These are phyloP conservation scores for Erysiphe pulchra DNA, from an alignment of 2,329 filamentous ascomycete genomes.

Conservation along the genomic window DNA sequence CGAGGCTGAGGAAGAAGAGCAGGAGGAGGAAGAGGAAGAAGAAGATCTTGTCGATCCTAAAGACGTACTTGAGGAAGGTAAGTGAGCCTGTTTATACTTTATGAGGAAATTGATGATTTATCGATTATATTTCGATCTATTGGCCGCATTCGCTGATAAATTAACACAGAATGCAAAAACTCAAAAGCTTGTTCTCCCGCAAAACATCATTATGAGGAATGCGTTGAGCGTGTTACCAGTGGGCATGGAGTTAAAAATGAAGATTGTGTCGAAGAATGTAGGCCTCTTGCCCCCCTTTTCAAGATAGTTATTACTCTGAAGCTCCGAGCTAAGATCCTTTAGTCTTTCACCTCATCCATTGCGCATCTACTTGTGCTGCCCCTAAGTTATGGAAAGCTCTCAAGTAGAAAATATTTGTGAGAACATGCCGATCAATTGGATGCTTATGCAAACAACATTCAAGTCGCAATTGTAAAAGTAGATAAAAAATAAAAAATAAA, in stretches of 20 bases:
- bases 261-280: conserved; percentile 99
- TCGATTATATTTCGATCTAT: neutral
- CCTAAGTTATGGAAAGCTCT: conserved; percentile 86
- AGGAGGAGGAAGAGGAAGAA: conserved; percentile 38
- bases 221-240: conserved; percentile 70
- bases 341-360: conserved; percentile 99
- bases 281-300: conserved; percentile 17
- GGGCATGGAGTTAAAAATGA: conserved; percentile 48
- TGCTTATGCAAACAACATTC: no score
- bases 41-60: conserved; percentile 68
- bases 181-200: conserved; percentile 59
- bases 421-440: no score
- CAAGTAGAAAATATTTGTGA: conserved; percentile 35
- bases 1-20: conserved; percentile 25
- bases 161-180: conserved; percentile 56
- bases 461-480: no score
- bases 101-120: neutral
- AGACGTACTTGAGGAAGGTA: conserved; percentile 77
- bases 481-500: no score
- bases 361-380: conserved; percentile 74
- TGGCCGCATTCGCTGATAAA: neutral
- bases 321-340: conserved; percentile 3
- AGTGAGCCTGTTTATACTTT: conserved; percentile 18
- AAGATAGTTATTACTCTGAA: neutral
- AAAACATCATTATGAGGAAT: conserved; percentile 98